Conservation (phyloP, 192 early-diverging fungal genomes). For the Ambispora gerdemannii region DNA sequence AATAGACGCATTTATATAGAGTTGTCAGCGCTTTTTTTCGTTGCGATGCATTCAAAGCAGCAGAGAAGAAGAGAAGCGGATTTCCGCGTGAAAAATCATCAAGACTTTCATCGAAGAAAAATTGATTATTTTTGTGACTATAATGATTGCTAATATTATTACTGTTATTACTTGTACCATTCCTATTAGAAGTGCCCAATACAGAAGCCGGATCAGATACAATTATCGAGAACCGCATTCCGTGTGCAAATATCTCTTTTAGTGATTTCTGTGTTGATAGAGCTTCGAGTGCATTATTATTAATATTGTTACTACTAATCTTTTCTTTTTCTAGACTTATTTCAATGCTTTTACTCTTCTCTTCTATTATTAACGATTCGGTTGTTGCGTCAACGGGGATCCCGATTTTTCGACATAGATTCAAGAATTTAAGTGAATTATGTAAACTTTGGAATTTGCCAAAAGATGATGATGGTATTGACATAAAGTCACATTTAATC, state of each 20-base stretch:
- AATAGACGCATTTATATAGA: neutral
- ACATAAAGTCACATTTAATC: no score
- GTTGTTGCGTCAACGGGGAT: neutral
- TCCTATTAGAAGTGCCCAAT: no score
- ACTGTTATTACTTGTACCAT: neutral
- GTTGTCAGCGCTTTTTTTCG: neutral
- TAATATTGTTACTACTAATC: neutral
- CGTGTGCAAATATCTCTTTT: neutral
- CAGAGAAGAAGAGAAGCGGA: neutral
- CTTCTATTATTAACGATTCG: neutral
- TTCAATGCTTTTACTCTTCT: neutral
- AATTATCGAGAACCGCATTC: neutral
- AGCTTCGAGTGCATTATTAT: neutral
- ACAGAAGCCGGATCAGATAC: no score
- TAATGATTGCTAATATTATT: neutral
- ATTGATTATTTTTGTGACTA: neutral
- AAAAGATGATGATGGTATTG: no score
- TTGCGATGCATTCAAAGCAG: neutral
- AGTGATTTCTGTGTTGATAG: neutral
- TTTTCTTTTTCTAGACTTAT: neutral
- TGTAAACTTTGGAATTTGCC: neutral
- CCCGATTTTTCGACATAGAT: neutral
- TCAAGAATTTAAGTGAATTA: neutral
- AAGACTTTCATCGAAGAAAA: neutral
- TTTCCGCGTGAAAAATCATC: neutral